These are phyloP conservation scores for Boletus bicolor DNA, from an alignment of 768 basidiomycete genomes.

Conservation along the genomic window DNA sequence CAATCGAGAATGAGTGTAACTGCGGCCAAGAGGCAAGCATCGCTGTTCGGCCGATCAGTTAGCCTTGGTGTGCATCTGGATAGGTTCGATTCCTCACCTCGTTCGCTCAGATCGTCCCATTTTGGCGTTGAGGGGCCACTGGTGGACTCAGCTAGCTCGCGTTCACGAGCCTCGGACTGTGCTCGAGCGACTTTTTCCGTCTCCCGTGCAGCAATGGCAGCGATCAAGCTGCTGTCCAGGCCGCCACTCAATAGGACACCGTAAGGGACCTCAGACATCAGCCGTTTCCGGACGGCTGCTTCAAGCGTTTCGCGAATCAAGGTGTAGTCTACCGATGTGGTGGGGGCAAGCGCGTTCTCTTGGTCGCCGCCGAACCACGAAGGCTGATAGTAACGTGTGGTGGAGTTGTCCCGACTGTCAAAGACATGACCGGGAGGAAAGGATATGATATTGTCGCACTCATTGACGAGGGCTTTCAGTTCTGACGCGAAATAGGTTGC, in stretches of 20 bases:
- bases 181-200: constrained; percentile 86
- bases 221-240: constrained; percentile 93
- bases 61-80: background rate
- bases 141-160: constrained; percentile 47
- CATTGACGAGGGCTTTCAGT: constrained; percentile 85
- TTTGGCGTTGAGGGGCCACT: constrained; percentile 61
- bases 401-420: constrained; percentile 77
- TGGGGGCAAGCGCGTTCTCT: constrained; percentile 57
- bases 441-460: constrained; percentile 91
- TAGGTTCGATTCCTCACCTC: constrained; percentile 40
- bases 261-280: constrained; percentile 99
- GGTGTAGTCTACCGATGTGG: constrained; percentile 58
- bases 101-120: constrained; percentile 44
- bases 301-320: constrained; percentile 80
- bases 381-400: constrained; percentile 83
- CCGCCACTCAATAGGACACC: constrained; percentile 96
- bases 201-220: constrained; percentile 90
- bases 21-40: constrained; percentile 89
- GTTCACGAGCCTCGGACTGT: constrained; percentile 69
- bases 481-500: constrained; percentile 93
- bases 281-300: constrained; percentile 86
- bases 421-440: constrained; percentile 98
- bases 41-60: constrained; percentile 36
- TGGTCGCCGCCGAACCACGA: constrained; percentile 87
- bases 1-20: constrained; percentile 96